These are phyloP conservation scores for Firmiana major DNA, from an alignment of 345 rosid species.

Conservation along the genomic window DNA sequence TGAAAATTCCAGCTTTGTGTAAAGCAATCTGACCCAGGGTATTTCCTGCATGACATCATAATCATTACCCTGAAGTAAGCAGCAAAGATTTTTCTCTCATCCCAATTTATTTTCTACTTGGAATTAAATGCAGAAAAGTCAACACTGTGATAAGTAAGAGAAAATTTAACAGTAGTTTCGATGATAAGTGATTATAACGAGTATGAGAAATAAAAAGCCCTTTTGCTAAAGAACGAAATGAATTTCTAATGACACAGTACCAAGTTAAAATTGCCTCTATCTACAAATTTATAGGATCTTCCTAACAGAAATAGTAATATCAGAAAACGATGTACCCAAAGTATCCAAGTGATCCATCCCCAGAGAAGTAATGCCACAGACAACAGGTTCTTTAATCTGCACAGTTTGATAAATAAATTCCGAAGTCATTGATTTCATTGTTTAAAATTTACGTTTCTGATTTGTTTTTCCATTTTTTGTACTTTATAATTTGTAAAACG, in stretches of 20 bases:
- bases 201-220: background rate
- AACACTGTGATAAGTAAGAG: background rate
- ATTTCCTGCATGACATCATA: conserved; percentile 46
- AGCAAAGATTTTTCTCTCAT: conserved; percentile 1
- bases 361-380: conserved; percentile 79
- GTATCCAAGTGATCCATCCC: conserved; percentile 85
- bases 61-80: conserved; percentile 12
- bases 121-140: background rate
- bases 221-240: background rate
- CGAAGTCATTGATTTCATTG: conserved; percentile 6
- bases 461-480: background rate
- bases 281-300: background rate
- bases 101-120: background rate
- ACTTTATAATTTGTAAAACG: background rate
- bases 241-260: background rate
- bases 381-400: conserved; percentile 81
- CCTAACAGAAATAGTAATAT: background rate
- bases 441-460: background rate
- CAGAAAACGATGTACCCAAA: conserved; percentile 44
- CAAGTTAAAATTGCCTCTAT: background rate
- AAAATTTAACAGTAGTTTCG: background rate
- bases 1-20: conserved; percentile 91
- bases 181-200: background rate
- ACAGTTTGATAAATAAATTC: conserved; percentile 20
- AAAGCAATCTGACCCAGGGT: conserved; percentile 71